Evolutionary conservation across 1,284 basidiomycete species (phyloP).

Genomic region (Ustilago sp.): DNA sequence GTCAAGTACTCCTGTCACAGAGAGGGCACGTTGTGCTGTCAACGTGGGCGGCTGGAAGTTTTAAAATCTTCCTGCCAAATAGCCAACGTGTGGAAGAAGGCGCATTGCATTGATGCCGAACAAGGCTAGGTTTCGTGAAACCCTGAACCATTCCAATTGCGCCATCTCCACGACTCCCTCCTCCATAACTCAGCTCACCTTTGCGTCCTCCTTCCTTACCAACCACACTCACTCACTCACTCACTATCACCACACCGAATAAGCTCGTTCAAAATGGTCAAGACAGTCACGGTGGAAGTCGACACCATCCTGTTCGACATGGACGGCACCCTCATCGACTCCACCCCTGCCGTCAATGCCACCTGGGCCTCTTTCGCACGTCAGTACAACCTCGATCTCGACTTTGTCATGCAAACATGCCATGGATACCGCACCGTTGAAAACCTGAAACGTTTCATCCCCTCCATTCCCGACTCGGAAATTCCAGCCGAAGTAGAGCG

Average conservation of each 20-base stretch:
- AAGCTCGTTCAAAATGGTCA: constrained; percentile 35
- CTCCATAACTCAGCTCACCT: background rate
- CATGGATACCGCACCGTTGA: constrained; percentile 67
- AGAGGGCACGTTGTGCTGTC: constrained; percentile 2
- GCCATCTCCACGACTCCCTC: background rate
- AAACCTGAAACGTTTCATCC: constrained; percentile 65
- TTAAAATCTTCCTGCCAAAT: constrained; percentile 4
- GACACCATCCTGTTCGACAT: constrained; percentile 69
- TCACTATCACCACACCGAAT: background rate
- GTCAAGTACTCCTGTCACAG: no score
- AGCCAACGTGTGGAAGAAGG: constrained; percentile 4
- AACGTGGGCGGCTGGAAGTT: constrained; percentile 3
- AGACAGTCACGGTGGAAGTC: constrained; percentile 43
- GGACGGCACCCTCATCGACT: constrained; percentile 69
- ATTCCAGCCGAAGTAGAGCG: constrained; percentile 55
- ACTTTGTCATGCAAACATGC: constrained; percentile 63
- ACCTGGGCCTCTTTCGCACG: constrained; percentile 63
- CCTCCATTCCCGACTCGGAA: constrained; percentile 53
- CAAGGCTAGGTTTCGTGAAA: background rate
- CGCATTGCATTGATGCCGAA: background rate
- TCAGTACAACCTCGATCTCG: constrained; percentile 65
- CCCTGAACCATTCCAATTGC: constrained; percentile 1
- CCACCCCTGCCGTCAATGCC: constrained; percentile 66
- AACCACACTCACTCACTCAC: constrained; percentile 1
- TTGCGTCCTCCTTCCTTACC: background rate